Conservation (phyloP, 192 early-diverging fungal genomes). For the Linnemannia exigua region DNA sequence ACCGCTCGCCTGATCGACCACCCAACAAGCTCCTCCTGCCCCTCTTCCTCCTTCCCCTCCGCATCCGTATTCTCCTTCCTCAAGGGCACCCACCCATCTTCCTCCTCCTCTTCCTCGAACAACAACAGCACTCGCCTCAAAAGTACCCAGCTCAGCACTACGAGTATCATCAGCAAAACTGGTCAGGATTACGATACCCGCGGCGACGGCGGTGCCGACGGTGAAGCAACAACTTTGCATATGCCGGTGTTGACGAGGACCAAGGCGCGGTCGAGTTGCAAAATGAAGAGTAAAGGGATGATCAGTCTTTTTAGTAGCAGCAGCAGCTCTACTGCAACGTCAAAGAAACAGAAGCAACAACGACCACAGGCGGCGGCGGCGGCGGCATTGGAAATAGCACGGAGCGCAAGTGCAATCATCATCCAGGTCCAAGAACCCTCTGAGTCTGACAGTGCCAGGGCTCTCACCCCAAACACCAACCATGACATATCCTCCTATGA, state of each 20-base stretch:
- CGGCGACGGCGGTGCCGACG: neutral
- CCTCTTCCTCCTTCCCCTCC: neutral
- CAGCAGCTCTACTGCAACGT: neutral
- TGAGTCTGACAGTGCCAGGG: neutral
- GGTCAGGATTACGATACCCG: neutral
- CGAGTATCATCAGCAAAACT: neutral
- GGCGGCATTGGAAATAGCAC: neutral
- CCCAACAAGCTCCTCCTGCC: no score
- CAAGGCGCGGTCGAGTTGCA: slow-evolving; percentile 26
- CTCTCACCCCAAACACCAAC: neutral
- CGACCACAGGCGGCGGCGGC: neutral
- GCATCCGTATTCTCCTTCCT: slow-evolving; percentile 37
- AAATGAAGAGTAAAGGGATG: neutral
- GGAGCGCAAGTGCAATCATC: neutral
- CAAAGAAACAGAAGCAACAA: neutral
- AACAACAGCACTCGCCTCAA: neutral
- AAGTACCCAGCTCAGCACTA: neutral
- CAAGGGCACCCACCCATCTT: neutral
- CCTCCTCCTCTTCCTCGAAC: no score
- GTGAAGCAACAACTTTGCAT: neutral
- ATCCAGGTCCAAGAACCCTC: neutral
- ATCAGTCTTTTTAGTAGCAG: slow-evolving; percentile 6
- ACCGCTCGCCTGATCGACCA: slow-evolving; percentile 19
- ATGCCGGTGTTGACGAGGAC: slow-evolving; percentile 32
- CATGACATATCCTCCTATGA: neutral